These are phyloP conservation scores for Mollisia scopiformis DNA, from an alignment of 2,329 filamentous ascomycete genomes.

Conservation along the genomic window DNA sequence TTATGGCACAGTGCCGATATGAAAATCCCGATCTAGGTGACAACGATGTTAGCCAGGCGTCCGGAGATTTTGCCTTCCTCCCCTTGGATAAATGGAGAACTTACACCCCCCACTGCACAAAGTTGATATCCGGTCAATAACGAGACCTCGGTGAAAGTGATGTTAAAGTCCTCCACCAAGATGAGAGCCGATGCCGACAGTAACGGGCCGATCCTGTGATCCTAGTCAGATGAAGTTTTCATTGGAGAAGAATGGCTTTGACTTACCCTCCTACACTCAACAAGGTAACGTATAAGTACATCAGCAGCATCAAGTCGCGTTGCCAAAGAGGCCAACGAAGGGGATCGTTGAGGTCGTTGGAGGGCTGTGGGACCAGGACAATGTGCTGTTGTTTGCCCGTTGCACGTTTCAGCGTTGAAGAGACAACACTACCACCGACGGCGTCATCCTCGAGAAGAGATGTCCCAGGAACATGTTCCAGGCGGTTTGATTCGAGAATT, in stretches of 20 bases:
- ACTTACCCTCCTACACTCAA: no score
- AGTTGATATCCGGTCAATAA: neutral
- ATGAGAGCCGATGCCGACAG: constrained; percentile 3
- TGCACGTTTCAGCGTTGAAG: neutral
- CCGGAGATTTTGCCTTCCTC: no score
- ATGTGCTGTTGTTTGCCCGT: neutral
- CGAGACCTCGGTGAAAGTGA: constrained; percentile 12
- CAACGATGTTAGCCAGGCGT: no score
- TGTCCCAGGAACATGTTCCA: neutral
- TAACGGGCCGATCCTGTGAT: neutral
- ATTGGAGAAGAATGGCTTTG: no score
- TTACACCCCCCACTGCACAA: no score
- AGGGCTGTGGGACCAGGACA: constrained; percentile 42
- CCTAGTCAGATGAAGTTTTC: neutral
- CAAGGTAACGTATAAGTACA: no score
- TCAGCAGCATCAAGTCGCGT: neutral
- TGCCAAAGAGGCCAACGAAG: constrained; percentile 32
- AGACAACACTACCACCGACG: neutral
- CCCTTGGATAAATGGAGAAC: no score
- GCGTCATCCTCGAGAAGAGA: neutral
- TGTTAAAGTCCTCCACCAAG: constrained; percentile 4
- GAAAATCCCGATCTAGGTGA: no score
- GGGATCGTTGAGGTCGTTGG: constrained; percentile 50
- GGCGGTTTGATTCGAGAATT: no score
- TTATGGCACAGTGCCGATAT: no score